These are phyloP conservation scores for Aspergillus sp. DNA, from an alignment of 2,329 filamentous ascomycete genomes.

Conservation along the genomic window DNA sequence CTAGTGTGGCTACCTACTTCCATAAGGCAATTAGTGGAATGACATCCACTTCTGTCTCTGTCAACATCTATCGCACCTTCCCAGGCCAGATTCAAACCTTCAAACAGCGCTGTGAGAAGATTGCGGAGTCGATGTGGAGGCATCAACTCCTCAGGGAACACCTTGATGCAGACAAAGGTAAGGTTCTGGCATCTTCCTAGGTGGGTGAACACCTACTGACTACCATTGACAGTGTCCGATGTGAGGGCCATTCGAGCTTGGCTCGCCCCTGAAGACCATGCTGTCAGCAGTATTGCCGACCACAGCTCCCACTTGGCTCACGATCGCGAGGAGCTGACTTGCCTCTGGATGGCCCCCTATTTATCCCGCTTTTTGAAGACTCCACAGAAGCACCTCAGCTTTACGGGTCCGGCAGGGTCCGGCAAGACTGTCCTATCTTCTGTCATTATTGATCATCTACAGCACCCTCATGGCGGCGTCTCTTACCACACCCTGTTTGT, in stretches of 20 bases:
- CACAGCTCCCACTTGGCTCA: constrained; percentile 43
- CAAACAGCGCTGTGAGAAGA: constrained; percentile 32
- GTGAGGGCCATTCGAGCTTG: constrained; percentile 36
- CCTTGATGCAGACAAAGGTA: constrained; percentile 32
- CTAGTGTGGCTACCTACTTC: constrained; percentile 37
- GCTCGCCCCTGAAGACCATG: constrained; percentile 48
- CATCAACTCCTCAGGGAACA: constrained; percentile 37
- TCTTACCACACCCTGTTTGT: constrained; percentile 37
- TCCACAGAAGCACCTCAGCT: constrained; percentile 43
- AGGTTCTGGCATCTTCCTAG: neutral
- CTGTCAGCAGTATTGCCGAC: constrained; percentile 44
- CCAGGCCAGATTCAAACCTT: constrained; percentile 37
- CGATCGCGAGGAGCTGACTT: constrained; percentile 52
- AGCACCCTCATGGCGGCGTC: constrained; percentile 37
- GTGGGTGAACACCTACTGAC: neutral
- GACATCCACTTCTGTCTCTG: constrained; percentile 25
- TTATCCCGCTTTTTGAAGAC: constrained; percentile 51
- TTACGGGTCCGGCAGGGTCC: constrained; percentile 43
- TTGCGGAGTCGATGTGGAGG: constrained; percentile 42
- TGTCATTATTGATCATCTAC: constrained; percentile 41
- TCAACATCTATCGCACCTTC: constrained; percentile 42
- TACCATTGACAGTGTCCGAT: constrained; percentile 23
- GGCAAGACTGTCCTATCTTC: constrained; percentile 42
- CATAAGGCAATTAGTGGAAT: constrained; percentile 28
- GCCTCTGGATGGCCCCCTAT: constrained; percentile 53